Evolutionary conservation across 1,139 yeast species (phyloP).

Genomic region (Pneumocystis canis): DNA sequence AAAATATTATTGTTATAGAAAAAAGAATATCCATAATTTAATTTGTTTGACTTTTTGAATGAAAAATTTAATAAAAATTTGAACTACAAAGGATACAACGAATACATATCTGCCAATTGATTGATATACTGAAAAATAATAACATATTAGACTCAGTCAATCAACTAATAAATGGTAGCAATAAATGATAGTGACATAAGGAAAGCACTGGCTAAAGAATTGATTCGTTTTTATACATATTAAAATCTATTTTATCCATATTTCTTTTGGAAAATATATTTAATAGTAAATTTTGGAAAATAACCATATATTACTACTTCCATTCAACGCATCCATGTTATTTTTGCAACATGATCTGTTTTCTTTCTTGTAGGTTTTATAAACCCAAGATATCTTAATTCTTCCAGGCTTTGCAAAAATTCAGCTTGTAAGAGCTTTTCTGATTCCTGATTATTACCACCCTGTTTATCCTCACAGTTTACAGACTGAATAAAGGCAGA

Average conservation of each 20-base stretch:
- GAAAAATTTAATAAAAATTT: too few relatives aligned
- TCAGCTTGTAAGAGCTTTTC: slow-evolving; percentile 5
- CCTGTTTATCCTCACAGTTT: neutral
- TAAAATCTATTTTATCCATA: neutral
- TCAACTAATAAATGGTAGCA: neutral
- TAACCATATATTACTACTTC: neutral
- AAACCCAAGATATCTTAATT: slow-evolving; percentile 12
- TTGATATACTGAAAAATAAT: neutral
- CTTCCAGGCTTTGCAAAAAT: slow-evolving; percentile 10
- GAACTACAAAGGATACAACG: too few relatives aligned
- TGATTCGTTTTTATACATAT: neutral
- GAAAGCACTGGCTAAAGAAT: neutral
- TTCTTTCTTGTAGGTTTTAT: slow-evolving; percentile 11
- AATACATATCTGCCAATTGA: too few relatives aligned
- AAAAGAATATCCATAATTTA: too few relatives aligned
- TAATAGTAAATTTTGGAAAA: neutral
- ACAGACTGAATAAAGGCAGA: slow-evolving; percentile 7
- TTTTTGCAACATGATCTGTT: slow-evolving; percentile 12
- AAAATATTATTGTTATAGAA: too few relatives aligned
- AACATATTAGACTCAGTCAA: neutral
- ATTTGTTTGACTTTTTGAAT: too few relatives aligned
- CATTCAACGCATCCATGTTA: neutral
- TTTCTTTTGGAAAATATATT: neutral
- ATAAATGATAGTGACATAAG: neutral
- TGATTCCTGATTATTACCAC: slow-evolving; percentile 1